Base-by-base conservation (phyloP, 768 basidiomycete genomes). In the Infundibulicybe gibba region DNA sequence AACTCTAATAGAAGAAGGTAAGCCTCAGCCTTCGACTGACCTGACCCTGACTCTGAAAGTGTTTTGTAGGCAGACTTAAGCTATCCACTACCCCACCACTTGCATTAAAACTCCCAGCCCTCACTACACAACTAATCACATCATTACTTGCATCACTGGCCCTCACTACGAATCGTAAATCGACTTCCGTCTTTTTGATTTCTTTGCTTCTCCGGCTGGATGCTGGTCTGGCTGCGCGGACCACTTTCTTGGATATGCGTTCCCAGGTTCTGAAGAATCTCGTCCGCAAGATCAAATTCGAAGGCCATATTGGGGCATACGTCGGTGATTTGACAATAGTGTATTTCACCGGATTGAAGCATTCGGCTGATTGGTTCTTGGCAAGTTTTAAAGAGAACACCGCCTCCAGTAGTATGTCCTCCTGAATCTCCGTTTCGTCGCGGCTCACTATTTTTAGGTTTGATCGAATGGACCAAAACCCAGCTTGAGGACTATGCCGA, bases 331-430 rank as follows among this genome's bases (percentile, higher is more conserved):
- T 98, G 31, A 82, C 92, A 2, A 75, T 94, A 35, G 90, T 98
- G 0, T 81, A 86, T 48, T 98, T 98, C 57, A 97, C 94, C 0
- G 85, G 90, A 1, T 88, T 99, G 62, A 94, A 97, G 62, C 92
- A 98, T 60, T 97, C 94, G 1, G 91, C 91, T 12, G 95, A 99
- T 66, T 99, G 97, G 97, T 99, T 91, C 65, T 72, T 97, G 54
- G 85, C 87, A 1, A 94, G 92, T 47, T 99, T 97, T 67, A 90
- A 87, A 64, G 97, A 97, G 65, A 94, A 97, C 60, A 85, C 93
- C 54, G 90, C 90, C 51, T 87, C 95, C 0, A 94, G 92, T 48
- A 80, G 95, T 41, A 45, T 44, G 17, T 40, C 19, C 25, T n/a
- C 37, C 17, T 19, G 35, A 19, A 19, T 19, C 32, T 43, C 30